Conservation (phyloP, 768 basidiomycete genomes). For the Kwoniella heveanensis region DNA sequence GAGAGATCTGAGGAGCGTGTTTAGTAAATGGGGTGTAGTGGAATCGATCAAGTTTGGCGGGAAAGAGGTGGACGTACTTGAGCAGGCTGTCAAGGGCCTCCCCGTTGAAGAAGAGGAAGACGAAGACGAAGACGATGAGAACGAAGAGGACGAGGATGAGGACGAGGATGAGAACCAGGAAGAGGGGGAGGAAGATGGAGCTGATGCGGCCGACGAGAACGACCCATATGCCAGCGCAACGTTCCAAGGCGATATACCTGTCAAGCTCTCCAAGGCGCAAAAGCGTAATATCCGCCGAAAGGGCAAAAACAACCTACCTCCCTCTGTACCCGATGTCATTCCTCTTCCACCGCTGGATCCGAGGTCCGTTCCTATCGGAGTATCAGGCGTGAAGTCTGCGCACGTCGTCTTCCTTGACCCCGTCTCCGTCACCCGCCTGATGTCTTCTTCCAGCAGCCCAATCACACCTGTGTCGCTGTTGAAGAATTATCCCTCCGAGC, state of each 20-base stretch:
- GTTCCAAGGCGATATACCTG: constrained; percentile 21
- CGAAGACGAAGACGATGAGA: constrained; percentile 33
- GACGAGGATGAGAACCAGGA: constrained; percentile 30
- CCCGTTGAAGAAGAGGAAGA: constrained; percentile 43
- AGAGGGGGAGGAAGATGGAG: constrained; percentile 30
- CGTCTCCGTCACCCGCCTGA: constrained; percentile 69
- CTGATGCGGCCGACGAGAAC: constrained; percentile 59
- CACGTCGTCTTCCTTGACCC: constrained; percentile 74
- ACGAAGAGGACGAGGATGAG: constrained; percentile 34
- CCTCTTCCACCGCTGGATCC: constrained; percentile 64
- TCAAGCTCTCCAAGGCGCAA: constrained; percentile 19
- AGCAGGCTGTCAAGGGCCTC: constrained; percentile 34
- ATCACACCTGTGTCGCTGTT: constrained; percentile 32
- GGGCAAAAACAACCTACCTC: constrained; percentile 49
- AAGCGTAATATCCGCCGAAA: constrained; percentile 45
- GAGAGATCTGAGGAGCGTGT: constrained; percentile 74
- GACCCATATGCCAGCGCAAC: constrained; percentile 25
- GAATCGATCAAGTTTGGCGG: constrained; percentile 58
- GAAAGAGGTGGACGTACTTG: constrained; percentile 38
- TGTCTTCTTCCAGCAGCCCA: constrained; percentile 57
- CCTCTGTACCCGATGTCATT: constrained; percentile 61
- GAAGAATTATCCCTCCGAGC: constrained; percentile 64
- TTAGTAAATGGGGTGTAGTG: constrained; percentile 73
- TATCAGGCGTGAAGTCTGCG: constrained; percentile 60
- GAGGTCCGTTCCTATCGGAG: constrained; percentile 67